Base-by-base conservation (phyloP, 2,329 filamentous ascomycete genomes). In the Cucurbitaria berberidis region DNA sequence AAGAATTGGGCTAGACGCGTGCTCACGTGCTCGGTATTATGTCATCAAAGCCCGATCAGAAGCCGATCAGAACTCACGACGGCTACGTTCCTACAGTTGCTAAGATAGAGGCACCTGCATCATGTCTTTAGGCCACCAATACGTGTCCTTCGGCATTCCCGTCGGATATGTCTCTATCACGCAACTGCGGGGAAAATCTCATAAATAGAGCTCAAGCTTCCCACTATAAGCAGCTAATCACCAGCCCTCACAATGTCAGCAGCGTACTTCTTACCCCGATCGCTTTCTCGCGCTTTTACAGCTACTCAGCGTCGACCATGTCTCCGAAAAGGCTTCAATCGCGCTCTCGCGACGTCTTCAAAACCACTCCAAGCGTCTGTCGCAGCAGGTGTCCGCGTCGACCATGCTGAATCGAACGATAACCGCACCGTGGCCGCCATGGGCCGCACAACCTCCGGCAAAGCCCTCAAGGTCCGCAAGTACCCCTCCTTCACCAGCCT, bases 391-490 rank as follows among this genome's bases (percentile, higher is more conserved):
- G 48, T 54, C 15, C 68, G 63, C 34, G 67, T 72, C 18, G 66
- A 72, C 45, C 60, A 66, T 51, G 63, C 63, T 9, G 77, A 80
- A 43, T 70, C 70, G 13, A 66, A 61, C 13, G 69, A 69, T 26
- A 82, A 81, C 63, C 74, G 72, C 34, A 70, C 66, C 1, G 74
- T 80, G 4, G 76, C 76, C 26, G 78, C 80, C 3, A 71, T 81
- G 42, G 81, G 80, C 4, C 76, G 74, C 55, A 81, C 79, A 0
- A 75, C 71, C 9, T 75, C 71, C 1, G 81, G 80, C 18, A 76
- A 76, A 56, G 72, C 74, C 9, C 70, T 82, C 29, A 78, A 76
- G 55, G 77, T 82, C 21, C 70, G 80, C 22, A 72, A 75, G 29
- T 82, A 82, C 60, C 74, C 74, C 11, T 67, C 60, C 9, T 78